phyloP scores from a whole-genome alignment of 2,329 filamentous ascomycete species.

The Berkeleyomyces rouxiae region DNA sequence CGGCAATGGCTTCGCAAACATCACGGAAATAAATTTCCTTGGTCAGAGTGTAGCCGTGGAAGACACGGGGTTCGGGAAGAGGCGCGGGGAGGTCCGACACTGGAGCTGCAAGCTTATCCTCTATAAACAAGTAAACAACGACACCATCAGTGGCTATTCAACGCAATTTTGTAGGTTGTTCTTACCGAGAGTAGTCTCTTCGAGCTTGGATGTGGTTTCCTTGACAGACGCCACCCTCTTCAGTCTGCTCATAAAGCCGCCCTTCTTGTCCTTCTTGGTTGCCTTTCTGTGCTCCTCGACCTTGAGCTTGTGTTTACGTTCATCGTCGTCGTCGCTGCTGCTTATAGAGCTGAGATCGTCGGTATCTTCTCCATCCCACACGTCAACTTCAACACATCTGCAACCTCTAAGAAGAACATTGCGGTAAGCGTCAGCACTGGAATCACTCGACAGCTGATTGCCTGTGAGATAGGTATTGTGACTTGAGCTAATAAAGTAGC shows the following conservation, averaged over 20 bases:
- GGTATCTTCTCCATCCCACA: slow-evolving; percentile 76
- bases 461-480: slow-evolving; percentile 91
- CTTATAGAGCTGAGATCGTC: slow-evolving; percentile 46
- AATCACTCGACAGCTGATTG: slow-evolving; percentile 72
- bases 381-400: slow-evolving; percentile 85
- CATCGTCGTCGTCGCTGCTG: slow-evolving; percentile 32
- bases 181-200: slow-evolving; percentile 32
- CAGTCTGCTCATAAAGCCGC: slow-evolving; percentile 41
- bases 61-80: slow-evolving; percentile 53
- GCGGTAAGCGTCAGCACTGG: slow-evolving; percentile 77
- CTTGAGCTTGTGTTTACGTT: slow-evolving; percentile 15
- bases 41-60: slow-evolving; percentile 82
- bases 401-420: slow-evolving; percentile 70
- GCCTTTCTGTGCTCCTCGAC: slow-evolving; percentile 30
- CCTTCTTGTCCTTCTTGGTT: slow-evolving; percentile 39
- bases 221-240: slow-evolving; percentile 29
- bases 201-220: slow-evolving; percentile 30
- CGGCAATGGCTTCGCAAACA: slow-evolving; percentile 64
- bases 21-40: slow-evolving; percentile 74
- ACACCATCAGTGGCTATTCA: slow-evolving; percentile 15
- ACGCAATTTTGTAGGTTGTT: not conserved
- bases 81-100: slow-evolving; percentile 15
- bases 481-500: slow-evolving; percentile 87
- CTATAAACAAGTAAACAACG: not conserved
- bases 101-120: slow-evolving; percentile 6